These are phyloP conservation scores for Curvularia sp. DNA, from an alignment of 2,329 filamentous ascomycete species.

Conservation along the genomic window DNA sequence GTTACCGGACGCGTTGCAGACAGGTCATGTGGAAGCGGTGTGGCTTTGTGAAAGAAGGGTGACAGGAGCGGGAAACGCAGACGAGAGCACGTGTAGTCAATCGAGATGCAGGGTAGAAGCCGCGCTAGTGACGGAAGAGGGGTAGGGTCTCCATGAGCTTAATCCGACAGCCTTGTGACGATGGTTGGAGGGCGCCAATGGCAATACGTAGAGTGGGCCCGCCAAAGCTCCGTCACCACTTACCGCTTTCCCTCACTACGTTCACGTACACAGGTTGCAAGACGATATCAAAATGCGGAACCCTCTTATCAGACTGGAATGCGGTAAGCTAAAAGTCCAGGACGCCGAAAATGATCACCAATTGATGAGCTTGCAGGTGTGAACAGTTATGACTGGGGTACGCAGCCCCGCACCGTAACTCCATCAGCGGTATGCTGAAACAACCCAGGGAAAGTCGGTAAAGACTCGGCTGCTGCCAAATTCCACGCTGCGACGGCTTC, in stretches of 20 bases:
- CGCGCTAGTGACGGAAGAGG: slow-evolving; percentile 35
- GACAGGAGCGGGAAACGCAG: slow-evolving; percentile 12
- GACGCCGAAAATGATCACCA: slow-evolving; percentile 1
- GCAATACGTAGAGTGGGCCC: slow-evolving; percentile 21
- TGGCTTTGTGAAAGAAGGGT: slow-evolving; percentile 5
- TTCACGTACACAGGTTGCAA: slow-evolving; percentile 3
- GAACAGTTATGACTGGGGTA: slow-evolving; percentile 98
- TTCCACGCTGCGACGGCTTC: slow-evolving; percentile 86
- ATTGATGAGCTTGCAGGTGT: slow-evolving; percentile 68
- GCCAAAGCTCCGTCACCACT: slow-evolving; percentile 24
- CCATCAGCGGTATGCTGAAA: slow-evolving; percentile 37
- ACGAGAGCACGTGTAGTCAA: slow-evolving; percentile 14
- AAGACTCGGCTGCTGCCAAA: slow-evolving; percentile 83
- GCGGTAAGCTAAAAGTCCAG: slow-evolving; percentile 58
- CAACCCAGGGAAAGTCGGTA: slow-evolving; percentile 78
- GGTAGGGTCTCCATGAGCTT: slow-evolving; percentile 30
- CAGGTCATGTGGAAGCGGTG: slow-evolving; percentile 18
- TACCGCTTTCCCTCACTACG: slow-evolving; percentile 19
- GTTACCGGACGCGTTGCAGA: slow-evolving; percentile 16
- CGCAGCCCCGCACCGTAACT: slow-evolving; percentile 40
- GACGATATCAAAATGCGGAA: slow-evolving; percentile 56
- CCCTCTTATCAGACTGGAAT: slow-evolving; percentile 83
- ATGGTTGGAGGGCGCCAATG: slow-evolving; percentile 22
- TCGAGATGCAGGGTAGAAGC: slow-evolving; percentile 25
- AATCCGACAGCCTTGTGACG: slow-evolving; percentile 31